Base-by-base conservation (phyloP, 75 land plant species). In the Ceratopteris richardii region DNA sequence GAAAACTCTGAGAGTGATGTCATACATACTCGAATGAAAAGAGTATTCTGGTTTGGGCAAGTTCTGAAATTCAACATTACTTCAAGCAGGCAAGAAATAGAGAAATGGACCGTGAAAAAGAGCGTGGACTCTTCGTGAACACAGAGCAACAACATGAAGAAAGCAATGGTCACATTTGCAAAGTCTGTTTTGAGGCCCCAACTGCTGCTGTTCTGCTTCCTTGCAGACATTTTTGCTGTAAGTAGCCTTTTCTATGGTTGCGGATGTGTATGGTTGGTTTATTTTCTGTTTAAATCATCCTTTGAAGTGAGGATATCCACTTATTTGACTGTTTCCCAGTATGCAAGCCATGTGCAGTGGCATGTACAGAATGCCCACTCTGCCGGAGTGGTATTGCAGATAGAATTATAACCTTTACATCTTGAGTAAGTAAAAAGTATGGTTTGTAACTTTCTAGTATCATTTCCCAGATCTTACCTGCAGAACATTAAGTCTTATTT, bases 191-290 rank as follows among this genome's bases (percentile, higher is more conserved):
- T 74, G 88, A 88, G 55, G 78, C 93, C 19, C 68, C 80, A 26
- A 74, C 85, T 28, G 93, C 89, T 33, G 81, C 93, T 26, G 72
- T 88, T 56, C 89, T 88, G 64, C 85, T 88, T 42, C 89, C 93
- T 13, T 88, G 93, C 43, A 82, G 93, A 0, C 93, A 88, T 69
- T 85, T 88, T 64, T 88, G 89, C 64, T 68, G 93, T 88, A 77
- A 73, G 87, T 74, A 17, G 37, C 28, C 29, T 24, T 20, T 55
- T 16, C 23, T 24, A 14, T 40, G 42, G 42, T 40, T 44, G 37
- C n/a, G 28, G 25, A 39, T 39, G 40, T 39, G 4, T 24, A 13
- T 18, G 28, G 51, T 48, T 0, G 29, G 54, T 17, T 40, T 29
- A 5, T 20, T 0, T 24, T 65, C 18, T 44, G 14, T 27, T 66